Conservation (phyloP, 139 green algal genomes). For the Asterochloris erici region DNA sequence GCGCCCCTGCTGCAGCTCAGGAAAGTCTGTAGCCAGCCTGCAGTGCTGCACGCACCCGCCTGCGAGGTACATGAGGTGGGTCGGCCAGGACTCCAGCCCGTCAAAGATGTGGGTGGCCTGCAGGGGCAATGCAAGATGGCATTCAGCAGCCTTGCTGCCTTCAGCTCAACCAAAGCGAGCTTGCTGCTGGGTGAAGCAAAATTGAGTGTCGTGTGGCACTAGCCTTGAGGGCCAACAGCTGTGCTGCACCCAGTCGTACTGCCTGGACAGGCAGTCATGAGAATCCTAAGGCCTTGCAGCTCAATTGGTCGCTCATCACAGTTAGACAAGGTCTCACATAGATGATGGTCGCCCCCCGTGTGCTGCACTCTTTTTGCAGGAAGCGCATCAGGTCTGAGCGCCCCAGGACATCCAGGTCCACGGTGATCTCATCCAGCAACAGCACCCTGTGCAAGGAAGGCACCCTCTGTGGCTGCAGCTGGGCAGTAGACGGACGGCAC, state of each 20-base stretch:
- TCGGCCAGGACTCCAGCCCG: slow-evolving; percentile 92
- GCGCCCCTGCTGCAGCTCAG: slow-evolving; percentile 51
- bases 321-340: slow-evolving; percentile 50
- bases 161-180: no score
- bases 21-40: slow-evolving; percentile 33
- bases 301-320: not conserved
- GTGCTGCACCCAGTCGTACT: no score
- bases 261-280: no score
- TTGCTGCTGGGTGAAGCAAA: no score
- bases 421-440: slow-evolving; percentile 89
- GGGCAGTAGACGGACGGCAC: not conserved
- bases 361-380: slow-evolving; percentile 72
- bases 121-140: not conserved
- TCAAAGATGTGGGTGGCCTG: slow-evolving; percentile 99
- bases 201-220: no score
- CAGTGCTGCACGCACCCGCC: slow-evolving; percentile 55
- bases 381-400: slow-evolving; percentile 87
- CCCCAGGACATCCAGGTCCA: slow-evolving; percentile 96
- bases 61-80: slow-evolving; percentile 87
- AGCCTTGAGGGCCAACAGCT: no score
- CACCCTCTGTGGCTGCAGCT: not conserved
- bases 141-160: no score
- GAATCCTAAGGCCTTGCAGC: no score
- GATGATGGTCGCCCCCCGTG: slow-evolving; percentile 70
- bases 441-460: slow-evolving; percentile 50